A percentile compares a stretch with the other conserved stretches of the same genome.
These are phyloP conservation scores for Macrocybe gigantea DNA, from an alignment of 768 basidiomycete genomes.

Conservation along the genomic window DNA sequence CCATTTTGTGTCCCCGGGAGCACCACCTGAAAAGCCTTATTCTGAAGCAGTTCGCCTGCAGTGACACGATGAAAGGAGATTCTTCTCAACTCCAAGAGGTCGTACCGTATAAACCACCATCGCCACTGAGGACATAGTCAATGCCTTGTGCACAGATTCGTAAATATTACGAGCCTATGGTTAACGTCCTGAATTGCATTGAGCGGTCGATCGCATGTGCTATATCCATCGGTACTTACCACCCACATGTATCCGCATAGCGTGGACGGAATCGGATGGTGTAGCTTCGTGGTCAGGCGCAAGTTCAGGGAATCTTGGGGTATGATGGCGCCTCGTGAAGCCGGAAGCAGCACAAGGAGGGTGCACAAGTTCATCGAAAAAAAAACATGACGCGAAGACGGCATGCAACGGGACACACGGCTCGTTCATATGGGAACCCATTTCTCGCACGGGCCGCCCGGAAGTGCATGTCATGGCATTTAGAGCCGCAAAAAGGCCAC, in stretches of 20 bases:
- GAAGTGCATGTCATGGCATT: too few relatives aligned
- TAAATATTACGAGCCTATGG: constrained; percentile 17
- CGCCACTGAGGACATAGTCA: constrained; percentile 18
- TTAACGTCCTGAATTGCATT: constrained; percentile 21
- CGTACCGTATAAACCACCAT: constrained; percentile 34
- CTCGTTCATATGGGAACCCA: too few relatives aligned
- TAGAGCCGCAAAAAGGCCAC: too few relatives aligned
- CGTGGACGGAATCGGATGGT: constrained; percentile 23
- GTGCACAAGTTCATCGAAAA: not conserved
- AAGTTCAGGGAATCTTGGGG: constrained; percentile 23
- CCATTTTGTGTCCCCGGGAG: constrained; percentile 40
- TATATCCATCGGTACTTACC: constrained; percentile 10
- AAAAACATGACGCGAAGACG: not conserved
- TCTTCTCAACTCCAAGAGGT: not conserved
- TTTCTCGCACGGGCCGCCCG: too few relatives aligned
- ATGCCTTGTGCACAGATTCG: not conserved
- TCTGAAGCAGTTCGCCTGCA: constrained; percentile 38
- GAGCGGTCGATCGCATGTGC: not conserved
- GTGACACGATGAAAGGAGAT: not conserved
- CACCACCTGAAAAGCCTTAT: constrained; percentile 56
- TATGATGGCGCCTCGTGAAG: constrained; percentile 9
- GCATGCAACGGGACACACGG: too few relatives aligned
- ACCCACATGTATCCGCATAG: constrained; percentile 32
- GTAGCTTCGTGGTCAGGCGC: constrained; percentile 18
- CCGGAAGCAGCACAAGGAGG: constrained; percentile 1